Conservation (phyloP, 495 filamentous ascomycete genomes). For the Penicillium argentinense region DNA sequence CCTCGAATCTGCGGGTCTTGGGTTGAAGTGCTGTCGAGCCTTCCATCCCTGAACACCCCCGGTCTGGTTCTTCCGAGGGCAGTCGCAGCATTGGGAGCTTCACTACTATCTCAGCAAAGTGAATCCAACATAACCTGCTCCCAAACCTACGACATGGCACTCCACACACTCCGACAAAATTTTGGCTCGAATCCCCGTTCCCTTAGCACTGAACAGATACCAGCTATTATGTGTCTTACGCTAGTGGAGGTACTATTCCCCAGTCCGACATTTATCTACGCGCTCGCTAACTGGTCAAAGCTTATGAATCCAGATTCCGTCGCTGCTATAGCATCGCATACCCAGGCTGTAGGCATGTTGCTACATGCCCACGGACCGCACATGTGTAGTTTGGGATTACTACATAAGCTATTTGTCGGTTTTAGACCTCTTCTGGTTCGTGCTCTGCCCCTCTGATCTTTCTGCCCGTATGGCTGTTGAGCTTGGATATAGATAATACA, state of each 20-base stretch:
- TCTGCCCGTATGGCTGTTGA: no score
- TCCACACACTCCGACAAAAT: slow-evolving; percentile 22
- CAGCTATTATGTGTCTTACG: slow-evolving; percentile 38
- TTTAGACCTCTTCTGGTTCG: slow-evolving; percentile 34
- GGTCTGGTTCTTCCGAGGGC: slow-evolving; percentile 21
- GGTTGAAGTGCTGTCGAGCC: slow-evolving; percentile 34
- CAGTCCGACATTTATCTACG: no score
- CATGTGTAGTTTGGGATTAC: slow-evolving; percentile 19
- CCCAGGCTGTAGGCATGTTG: slow-evolving; percentile 26
- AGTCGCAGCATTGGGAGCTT: slow-evolving; percentile 28
- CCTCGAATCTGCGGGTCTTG: slow-evolving; percentile 40
- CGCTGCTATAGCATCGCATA: slow-evolving; percentile 25
- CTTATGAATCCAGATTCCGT: slow-evolving; percentile 28
- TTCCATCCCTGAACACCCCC: slow-evolving; percentile 8
- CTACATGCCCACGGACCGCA: slow-evolving; percentile 27
- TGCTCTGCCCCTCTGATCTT: no score
- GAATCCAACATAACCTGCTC: slow-evolving; percentile 10
- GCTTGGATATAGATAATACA: no score
- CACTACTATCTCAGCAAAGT: slow-evolving; percentile 18
- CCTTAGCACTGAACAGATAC: slow-evolving; percentile 16
- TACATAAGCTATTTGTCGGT: slow-evolving; percentile 36
- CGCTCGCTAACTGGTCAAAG: slow-evolving; percentile 6
- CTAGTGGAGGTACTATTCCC: no score
- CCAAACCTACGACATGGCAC: slow-evolving; percentile 24
- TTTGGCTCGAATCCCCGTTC: slow-evolving; percentile 13